Percentiles rank a stretch among this genome's conserved stretches.
phyloP scores from a whole-genome alignment of 306 rosid genomes.

The Cucurbita maxima region DNA sequence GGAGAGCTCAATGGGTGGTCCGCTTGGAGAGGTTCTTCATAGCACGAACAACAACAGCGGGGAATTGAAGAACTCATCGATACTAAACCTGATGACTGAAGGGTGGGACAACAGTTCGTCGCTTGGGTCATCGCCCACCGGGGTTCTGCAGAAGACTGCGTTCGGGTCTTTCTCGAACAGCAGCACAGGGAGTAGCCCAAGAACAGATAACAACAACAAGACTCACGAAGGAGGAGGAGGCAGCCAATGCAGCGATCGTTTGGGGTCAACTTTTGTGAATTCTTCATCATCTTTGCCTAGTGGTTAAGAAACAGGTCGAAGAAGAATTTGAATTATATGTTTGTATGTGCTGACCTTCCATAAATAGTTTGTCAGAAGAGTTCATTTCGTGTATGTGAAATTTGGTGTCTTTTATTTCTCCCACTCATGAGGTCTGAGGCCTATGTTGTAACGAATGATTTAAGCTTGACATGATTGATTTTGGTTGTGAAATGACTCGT shows the following conservation, averaged over 20 bases:
- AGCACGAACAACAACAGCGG: constrained; percentile 22
- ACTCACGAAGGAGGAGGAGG: constrained; percentile 59
- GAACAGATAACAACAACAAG: constrained; percentile 51
- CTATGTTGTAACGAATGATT: background rate
- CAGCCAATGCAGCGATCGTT: constrained; percentile 53
- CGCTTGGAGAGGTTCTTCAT: constrained; percentile 81
- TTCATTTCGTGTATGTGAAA: background rate
- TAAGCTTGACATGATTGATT: too few species aligned
- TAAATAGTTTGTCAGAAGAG: background rate
- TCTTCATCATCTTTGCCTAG: background rate
- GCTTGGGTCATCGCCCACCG: constrained; percentile 77
- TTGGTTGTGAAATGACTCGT: too few species aligned
- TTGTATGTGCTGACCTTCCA: background rate
- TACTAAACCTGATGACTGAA: constrained; percentile 57
- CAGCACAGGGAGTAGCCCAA: constrained; percentile 88
- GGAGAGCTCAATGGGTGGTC: constrained; percentile 80
- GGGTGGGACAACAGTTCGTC: constrained; percentile 73
- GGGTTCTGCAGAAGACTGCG: constrained; percentile 61
- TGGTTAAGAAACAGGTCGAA: background rate
- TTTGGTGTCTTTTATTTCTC: background rate
- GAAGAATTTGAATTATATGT: background rate
- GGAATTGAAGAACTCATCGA: constrained; percentile 40
- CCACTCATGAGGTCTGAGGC: background rate
- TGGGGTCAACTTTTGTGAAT: constrained; percentile 27
- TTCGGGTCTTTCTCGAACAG: constrained; percentile 76